Conservation (phyloP, 176 grass and related monocot species). For the Avena sativa region DNA sequence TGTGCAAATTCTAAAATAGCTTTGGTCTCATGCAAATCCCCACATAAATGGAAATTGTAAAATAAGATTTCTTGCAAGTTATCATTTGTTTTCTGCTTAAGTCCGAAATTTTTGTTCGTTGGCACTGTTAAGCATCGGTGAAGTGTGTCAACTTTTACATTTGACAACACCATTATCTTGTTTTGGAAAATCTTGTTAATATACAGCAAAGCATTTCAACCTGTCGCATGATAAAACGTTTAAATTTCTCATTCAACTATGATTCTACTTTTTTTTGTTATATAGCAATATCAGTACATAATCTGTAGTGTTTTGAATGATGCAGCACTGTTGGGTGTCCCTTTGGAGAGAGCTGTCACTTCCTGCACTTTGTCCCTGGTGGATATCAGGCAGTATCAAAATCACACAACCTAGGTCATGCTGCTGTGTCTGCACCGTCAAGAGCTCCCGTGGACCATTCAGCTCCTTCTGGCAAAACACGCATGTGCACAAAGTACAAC, state of each 20-base stretch:
- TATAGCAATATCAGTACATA: slow-evolving; percentile 27
- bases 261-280: background rate
- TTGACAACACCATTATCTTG: background rate
- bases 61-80: background rate
- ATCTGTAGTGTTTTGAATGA: slow-evolving; percentile 36
- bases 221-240: background rate
- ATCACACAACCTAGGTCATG: slow-evolving; percentile 62
- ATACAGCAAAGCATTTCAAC: background rate
- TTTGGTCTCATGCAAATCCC: background rate
- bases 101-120: background rate
- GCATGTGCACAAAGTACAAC: slow-evolving; percentile 91
- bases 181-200: background rate
- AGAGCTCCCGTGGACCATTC: slow-evolving; percentile 57
- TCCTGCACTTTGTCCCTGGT: slow-evolving; percentile 77
- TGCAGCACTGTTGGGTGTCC: slow-evolving; percentile 90
- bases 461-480: slow-evolving; percentile 60
- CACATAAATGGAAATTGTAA: background rate
- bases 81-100: background rate
- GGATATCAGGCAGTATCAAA: slow-evolving; percentile 73
- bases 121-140: background rate
- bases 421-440: slow-evolving; percentile 50
- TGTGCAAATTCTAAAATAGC: background rate
- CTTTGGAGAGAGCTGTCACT: slow-evolving; percentile 87
- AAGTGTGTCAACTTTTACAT: background rate
- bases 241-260: background rate